Conservation (phyloP, 164 flowering plant genomes). For the Magnolia officinalis region DNA sequence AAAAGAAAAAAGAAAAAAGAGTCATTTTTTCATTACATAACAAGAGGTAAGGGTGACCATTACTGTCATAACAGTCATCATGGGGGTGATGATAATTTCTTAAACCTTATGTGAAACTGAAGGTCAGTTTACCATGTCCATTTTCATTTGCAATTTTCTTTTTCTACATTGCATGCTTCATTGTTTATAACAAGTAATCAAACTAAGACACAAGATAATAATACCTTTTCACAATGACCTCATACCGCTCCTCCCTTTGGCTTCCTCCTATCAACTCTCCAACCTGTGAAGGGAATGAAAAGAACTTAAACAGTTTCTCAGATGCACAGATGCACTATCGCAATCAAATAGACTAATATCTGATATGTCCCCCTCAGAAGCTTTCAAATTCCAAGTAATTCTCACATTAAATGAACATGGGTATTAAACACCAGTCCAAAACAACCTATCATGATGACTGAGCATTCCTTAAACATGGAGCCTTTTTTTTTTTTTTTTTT, state of each 20-base stretch:
- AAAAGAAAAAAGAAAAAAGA: too few species aligned
- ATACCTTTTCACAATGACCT: constrained; percentile 63
- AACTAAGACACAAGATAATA: neutral
- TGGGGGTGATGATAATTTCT: too few species aligned
- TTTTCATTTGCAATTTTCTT: neutral
- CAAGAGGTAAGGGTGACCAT: too few species aligned
- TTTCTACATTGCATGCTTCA: neutral
- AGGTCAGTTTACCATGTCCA: too few species aligned
- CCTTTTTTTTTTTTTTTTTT: too few species aligned
- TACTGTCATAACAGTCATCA: too few species aligned
- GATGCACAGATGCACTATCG: neutral
- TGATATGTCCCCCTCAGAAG: neutral
- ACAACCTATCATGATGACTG: too few species aligned
- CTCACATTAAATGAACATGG: too few species aligned
- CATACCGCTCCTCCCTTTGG: constrained; percentile 90
- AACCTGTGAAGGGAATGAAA: constrained; percentile 42
- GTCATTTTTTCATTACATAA: too few species aligned
- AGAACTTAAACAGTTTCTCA: neutral
- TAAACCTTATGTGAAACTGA: too few species aligned
- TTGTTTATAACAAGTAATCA: neutral
- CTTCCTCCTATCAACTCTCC: constrained; percentile 95
- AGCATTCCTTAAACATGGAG: too few species aligned
- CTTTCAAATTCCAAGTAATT: neutral
- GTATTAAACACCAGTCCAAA: too few species aligned
- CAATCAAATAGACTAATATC: neutral